Evolutionary conservation across 495 filamentous ascomycete species (phyloP).

Genomic region (Penicillium macrosclerotiorum): DNA sequence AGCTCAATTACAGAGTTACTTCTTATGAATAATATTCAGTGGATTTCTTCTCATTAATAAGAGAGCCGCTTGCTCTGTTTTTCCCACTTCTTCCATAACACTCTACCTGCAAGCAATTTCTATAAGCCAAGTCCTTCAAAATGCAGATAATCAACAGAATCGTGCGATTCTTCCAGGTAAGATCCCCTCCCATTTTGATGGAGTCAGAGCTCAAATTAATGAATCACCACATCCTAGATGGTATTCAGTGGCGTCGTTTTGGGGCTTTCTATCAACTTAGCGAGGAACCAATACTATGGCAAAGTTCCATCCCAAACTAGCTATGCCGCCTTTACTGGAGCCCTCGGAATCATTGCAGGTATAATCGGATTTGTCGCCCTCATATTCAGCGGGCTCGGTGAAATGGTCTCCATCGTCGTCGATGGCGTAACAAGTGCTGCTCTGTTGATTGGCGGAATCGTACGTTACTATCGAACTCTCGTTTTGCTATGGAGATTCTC

Average conservation of each 20-base stretch:
- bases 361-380: conserved; percentile 35
- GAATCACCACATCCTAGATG: conserved; percentile 26
- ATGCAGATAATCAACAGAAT: conserved; percentile 6
- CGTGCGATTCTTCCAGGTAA: conserved; percentile 5
- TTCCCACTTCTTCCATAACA: no score
- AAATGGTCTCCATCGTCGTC: conserved; percentile 33
- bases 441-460: conserved; percentile 52
- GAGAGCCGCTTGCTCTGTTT: no score
- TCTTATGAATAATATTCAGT: no score
- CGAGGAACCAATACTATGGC: conserved; percentile 39
- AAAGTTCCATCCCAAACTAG: conserved; percentile 36
- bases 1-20: no score
- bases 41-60: no score
- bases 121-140: no score
- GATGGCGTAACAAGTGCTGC: conserved; percentile 45
- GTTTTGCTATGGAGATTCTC: not conserved
- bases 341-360: conserved; percentile 43
- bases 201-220: not conserved
- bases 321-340: conserved; percentile 49
- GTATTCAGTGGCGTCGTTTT: conserved; percentile 47
- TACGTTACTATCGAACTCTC: conserved; percentile 33
- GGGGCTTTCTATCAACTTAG: conserved; percentile 44
- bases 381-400: conserved; percentile 38
- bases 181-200: not conserved
- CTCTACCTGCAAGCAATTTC: no score